Evolutionary conservation across 2,329 filamentous ascomycete species (phyloP).

Genomic region (Talaromyces sp.): DNA sequence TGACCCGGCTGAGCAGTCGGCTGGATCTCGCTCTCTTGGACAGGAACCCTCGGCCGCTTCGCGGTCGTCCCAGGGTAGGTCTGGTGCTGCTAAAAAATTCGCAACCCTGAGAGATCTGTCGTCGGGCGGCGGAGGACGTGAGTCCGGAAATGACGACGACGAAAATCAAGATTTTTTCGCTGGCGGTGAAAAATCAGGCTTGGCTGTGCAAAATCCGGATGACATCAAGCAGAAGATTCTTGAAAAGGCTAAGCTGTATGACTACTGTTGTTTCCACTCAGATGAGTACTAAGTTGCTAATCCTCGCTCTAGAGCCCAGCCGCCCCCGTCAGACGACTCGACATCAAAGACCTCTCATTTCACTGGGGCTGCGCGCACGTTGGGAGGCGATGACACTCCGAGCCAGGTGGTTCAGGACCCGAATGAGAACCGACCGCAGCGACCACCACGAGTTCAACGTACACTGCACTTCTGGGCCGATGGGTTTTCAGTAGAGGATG

Average conservation of each 20-base stretch:
- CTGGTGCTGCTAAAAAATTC: constrained; percentile 39
- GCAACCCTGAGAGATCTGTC: constrained; percentile 43
- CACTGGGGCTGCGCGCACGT: constrained; percentile 56
- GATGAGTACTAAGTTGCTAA: not conserved
- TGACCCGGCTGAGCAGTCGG: constrained; percentile 14
- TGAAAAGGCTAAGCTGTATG: constrained; percentile 39
- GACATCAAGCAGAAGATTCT: constrained; percentile 47
- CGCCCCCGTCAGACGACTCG: constrained; percentile 37
- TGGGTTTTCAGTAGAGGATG: constrained; percentile 62
- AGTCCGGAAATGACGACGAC: constrained; percentile 47
- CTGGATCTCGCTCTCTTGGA: constrained; percentile 28
- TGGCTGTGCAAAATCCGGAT: constrained; percentile 61
- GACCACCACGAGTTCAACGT: constrained; percentile 49
- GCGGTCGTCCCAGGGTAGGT: constrained; percentile 21
- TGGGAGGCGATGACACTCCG: constrained; percentile 59
- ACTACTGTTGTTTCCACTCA: not conserved
- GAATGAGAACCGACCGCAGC: constrained; percentile 33
- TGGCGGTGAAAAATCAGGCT: constrained; percentile 62
- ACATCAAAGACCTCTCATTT: constrained; percentile 43
- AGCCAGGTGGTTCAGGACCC: constrained; percentile 52
- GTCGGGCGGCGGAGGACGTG: constrained; percentile 28
- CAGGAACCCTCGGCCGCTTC: constrained; percentile 25
- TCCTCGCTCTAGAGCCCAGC: constrained; percentile 20
- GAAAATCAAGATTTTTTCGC: constrained; percentile 55
- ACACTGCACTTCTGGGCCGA: constrained; percentile 61